Base-by-base conservation (phyloP, 441 rosid species). In the Aquilaria agallochum region DNA sequence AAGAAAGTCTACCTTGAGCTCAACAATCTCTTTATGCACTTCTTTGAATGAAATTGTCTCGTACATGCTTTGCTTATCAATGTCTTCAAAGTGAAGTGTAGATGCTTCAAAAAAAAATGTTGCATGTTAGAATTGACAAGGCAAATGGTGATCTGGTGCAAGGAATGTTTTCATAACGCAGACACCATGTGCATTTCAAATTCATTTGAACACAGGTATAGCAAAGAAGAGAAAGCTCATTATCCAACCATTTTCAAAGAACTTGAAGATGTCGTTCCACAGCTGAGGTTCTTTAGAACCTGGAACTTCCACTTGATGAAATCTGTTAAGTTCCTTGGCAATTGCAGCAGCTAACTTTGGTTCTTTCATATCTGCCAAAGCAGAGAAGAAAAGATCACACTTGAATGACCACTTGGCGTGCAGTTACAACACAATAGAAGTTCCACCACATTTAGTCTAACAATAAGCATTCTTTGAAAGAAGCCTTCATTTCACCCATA, bases 261-360 rank as follows among this genome's bases (percentile, higher is more conserved):
- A 92, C 84, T 83, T 92, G 72, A 82, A 80, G 59, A 95, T 71
- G 51, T 92, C 99, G 72, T 76, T 72, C 98, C 97, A 95, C 27
- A 92, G 78, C 68, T 92, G 97, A 74, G 99, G 96, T 72, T 88
- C 99, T 73, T 84, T 86, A 67, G 90, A 81, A 40, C 98, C 95
- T 13, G 99, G 95, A 67, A 95, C 80, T 63, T 90, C 87, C 62
- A 88, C 95, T 71, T 76, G 70, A 79, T 95, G 98, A 78, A 92
- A 95, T 73, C 63, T 83, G 36, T 54, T 80, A 66, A 95, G 90
- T 68, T 95, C 80, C 76, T 78, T 89, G 14, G 99, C 95, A 65
- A 95, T 90, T 80, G 86, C 86, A 49, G 93, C 92, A 62, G 83
- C 87, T 74, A 90, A 69, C 80, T 86, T 85, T 53, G 96, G 93